phyloP scores from a whole-genome alignment of 2,329 filamentous ascomycete genomes.

The Fusarium burgessii region DNA sequence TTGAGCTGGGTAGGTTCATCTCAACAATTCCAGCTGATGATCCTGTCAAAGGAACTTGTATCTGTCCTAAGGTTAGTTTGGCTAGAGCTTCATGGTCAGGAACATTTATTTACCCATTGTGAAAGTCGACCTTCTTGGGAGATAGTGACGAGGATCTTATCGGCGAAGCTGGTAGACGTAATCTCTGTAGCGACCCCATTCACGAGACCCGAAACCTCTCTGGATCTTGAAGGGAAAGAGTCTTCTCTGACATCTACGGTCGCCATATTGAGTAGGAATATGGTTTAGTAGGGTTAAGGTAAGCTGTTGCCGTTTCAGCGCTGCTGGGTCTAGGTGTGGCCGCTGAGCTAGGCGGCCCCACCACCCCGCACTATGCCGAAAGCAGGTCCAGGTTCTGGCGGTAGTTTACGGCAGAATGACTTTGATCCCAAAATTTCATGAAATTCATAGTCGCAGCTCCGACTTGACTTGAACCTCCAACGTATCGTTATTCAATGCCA shows the following conservation, averaged over 20 bases:
- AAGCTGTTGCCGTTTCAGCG: not conserved
- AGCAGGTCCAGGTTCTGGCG: conserved; percentile 49
- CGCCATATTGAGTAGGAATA: conserved; percentile 52
- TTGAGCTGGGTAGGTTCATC: conserved; percentile 64
- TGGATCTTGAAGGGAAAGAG: conserved; percentile 77
- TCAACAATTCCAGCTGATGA: conserved; percentile 74
- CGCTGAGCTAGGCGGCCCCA: conserved; percentile 29
- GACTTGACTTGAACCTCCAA: conserved; percentile 22
- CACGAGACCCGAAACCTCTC: conserved; percentile 70
- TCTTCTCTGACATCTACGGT: conserved; percentile 58
- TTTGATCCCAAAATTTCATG: conserved; percentile 53
- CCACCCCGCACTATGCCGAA: conserved; percentile 53
- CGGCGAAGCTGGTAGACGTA: conserved; percentile 79
- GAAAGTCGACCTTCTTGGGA: conserved; percentile 86
- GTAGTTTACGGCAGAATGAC: conserved; percentile 53
- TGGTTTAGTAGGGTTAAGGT: conserved; percentile 25
- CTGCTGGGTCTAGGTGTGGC: conserved; percentile 4
- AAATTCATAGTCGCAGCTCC: conserved; percentile 21
- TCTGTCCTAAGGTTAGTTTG: conserved; percentile 56
- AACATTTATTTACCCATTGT: conserved; percentile 79
- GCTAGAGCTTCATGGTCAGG: too few relatives aligned
- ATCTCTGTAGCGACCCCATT: conserved; percentile 79
- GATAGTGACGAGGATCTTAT: conserved; percentile 92
- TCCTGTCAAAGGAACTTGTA: conserved; percentile 82
- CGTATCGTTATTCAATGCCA: conserved; percentile 26